Conservation (phyloP, 805 yeast genomes). For the Tetrapisispora nanseiensis region DNA sequence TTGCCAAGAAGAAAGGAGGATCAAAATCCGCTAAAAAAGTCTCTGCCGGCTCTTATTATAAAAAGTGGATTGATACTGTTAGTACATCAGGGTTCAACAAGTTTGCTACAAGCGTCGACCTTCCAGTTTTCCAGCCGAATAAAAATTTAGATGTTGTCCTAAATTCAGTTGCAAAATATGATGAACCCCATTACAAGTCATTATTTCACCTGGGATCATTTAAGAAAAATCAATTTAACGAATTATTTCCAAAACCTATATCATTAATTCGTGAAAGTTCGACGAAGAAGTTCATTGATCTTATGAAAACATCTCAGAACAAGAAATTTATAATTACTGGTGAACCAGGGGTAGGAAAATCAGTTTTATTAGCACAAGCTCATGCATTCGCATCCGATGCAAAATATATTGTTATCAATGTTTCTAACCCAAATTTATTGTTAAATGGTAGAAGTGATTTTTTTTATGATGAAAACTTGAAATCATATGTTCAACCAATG, state of each 20-base stretch:
- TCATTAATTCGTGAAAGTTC: constrained; percentile 48
- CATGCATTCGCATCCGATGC: constrained; percentile 30
- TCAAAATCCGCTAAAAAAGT: constrained; percentile 20
- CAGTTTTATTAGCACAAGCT: constrained; percentile 55
- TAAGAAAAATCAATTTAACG: constrained; percentile 58
- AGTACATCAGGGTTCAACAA: constrained; percentile 23
- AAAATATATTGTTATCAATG: constrained; percentile 53
- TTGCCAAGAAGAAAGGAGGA: constrained; percentile 15
- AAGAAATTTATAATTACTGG: constrained; percentile 57
- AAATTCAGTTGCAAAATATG: constrained; percentile 34
- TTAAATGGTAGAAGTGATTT: constrained; percentile 71
- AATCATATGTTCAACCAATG: constrained; percentile 70
- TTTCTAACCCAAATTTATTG: constrained; percentile 51
- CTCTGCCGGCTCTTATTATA: constrained; percentile 24
- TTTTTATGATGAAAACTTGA: constrained; percentile 39
- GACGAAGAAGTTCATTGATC: constrained; percentile 30
- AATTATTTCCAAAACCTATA: constrained; percentile 51
- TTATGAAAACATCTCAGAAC: constrained; percentile 32
- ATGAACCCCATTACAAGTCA: constrained; percentile 32
- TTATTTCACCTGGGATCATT: constrained; percentile 52
- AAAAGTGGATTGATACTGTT: constrained; percentile 28
- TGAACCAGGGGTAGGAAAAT: constrained; percentile 70
- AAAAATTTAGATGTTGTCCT: constrained; percentile 4
- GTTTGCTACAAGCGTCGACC: constrained; percentile 20
- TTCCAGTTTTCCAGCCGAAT: constrained; percentile 15